Percentiles rank a stretch among this genome's conserved stretches.
phyloP scores from a whole-genome alignment of 805 yeast genomes.

The Nakazawaea populi region DNA sequence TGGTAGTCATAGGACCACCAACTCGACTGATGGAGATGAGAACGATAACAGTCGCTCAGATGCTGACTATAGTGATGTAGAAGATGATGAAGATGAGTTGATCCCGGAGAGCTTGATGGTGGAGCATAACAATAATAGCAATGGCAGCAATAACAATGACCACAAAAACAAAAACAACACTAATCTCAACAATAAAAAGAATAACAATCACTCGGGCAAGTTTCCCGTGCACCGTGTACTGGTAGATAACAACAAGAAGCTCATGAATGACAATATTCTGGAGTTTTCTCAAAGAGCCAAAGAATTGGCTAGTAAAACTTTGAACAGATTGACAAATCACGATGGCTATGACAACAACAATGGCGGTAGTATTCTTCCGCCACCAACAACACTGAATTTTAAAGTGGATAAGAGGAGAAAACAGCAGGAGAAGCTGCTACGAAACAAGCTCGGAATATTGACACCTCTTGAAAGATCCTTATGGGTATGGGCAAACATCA shows the following conservation, averaged over 20 bases:
- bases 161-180: not conserved
- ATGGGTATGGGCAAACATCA: constrained; percentile 96
- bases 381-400: constrained; percentile 12
- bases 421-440: constrained; percentile 18
- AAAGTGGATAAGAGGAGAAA: constrained; percentile 1
- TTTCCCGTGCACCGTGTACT: not conserved
- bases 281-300: constrained; percentile 20
- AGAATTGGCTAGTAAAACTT: constrained; percentile 20
- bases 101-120: constrained; percentile 23
- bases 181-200: not conserved
- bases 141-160: not conserved
- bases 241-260: not conserved
- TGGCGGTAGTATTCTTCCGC: constrained; percentile 13
- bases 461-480: constrained; percentile 72
- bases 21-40: not conserved
- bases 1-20: not conserved
- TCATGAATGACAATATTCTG: not conserved
- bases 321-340: constrained; percentile 14
- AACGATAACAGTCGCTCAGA: not conserved
- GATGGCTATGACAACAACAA: not conserved
- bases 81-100: constrained; percentile 17
- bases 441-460: constrained; percentile 33
- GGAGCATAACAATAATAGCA: constrained; percentile 12
- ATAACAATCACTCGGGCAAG: not conserved
- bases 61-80: not conserved